phyloP scores from a whole-genome alignment of 768 basidiomycete genomes.

The Mycena amicta region DNA sequence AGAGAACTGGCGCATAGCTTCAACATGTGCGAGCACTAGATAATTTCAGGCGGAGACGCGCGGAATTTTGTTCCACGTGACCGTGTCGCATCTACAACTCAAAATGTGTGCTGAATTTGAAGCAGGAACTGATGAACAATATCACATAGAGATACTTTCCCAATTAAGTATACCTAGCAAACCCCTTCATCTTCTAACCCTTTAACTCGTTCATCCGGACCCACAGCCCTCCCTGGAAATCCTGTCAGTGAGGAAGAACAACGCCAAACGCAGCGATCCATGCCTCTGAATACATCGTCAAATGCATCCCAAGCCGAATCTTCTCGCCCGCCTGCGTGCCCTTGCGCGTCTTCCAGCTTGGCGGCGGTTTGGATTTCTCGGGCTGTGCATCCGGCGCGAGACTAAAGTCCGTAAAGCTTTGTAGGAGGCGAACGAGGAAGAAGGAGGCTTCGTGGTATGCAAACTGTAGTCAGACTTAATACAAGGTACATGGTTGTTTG shows the following conservation, averaged over 20 bases:
- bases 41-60: no score
- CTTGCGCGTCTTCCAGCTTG: constrained; percentile 34
- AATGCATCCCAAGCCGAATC: constrained; percentile 29
- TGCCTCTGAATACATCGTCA: constrained; percentile 42
- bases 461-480: no score
- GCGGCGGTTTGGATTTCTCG: constrained; percentile 33
- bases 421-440: constrained; percentile 45
- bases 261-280: no score
- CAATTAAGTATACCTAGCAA: no score
- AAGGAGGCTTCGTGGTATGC: constrained; percentile 52
- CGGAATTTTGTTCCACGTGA: no score
- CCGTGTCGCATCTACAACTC: no score
- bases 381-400: constrained; percentile 37
- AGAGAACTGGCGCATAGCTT: constrained; percentile 6
- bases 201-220: constrained; percentile 30
- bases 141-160: no score
- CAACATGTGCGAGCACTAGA: constrained; percentile 21
- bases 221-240: constrained; percentile 30
- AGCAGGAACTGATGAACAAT: no score
- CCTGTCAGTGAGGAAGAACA: no score
- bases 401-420: constrained; percentile 36
- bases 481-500: no score
- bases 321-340: constrained; percentile 34
- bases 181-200: no score
- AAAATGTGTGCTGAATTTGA: no score